Conservation (phyloP, 2,329 filamentous ascomycete genomes). For the Arachnomyces sp. region DNA sequence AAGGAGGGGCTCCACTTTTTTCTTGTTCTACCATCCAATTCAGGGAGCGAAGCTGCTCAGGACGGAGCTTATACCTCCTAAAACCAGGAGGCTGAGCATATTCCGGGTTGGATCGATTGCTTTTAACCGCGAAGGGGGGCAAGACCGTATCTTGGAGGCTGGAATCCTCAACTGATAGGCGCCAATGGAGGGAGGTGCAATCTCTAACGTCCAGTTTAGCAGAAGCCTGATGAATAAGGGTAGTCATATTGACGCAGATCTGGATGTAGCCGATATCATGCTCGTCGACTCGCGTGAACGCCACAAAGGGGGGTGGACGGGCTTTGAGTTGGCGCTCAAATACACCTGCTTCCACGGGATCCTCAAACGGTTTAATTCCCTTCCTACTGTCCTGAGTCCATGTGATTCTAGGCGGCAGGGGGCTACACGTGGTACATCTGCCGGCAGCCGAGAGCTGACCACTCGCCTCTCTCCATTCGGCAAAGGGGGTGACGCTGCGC, state of each 20-base stretch:
- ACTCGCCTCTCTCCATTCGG: conserved; percentile 22
- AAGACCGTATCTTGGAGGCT: conserved; percentile 26
- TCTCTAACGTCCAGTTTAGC: conserved; percentile 18
- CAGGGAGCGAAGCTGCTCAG: conserved; percentile 49
- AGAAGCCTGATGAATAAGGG: conserved; percentile 29
- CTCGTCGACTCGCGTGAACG: conserved; percentile 27
- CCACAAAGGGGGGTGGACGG: conserved; percentile 37
- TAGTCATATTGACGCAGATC: conserved; percentile 31
- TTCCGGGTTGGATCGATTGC: conserved; percentile 34
- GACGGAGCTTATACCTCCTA: conserved; percentile 32
- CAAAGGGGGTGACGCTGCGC: conserved; percentile 17
- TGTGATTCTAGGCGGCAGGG: conserved; percentile 24
- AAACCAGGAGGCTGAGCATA: conserved; percentile 31
- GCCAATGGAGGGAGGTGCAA: conserved; percentile 33
- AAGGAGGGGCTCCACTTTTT: conserved; percentile 27
- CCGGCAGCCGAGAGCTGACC: background rate
- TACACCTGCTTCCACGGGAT: conserved; percentile 41
- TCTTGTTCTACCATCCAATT: conserved; percentile 56
- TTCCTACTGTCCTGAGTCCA: conserved; percentile 26
- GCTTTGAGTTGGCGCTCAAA: conserved; percentile 47
- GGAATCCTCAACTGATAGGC: conserved; percentile 40
- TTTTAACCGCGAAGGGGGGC: conserved; percentile 34
- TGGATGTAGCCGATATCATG: conserved; percentile 29
- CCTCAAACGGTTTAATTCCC: conserved; percentile 41
- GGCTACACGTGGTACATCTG: conserved; percentile 18